Evolutionary conservation across 768 basidiomycete species (phyloP).

Genomic region (Kockovaella imperatae): DNA sequence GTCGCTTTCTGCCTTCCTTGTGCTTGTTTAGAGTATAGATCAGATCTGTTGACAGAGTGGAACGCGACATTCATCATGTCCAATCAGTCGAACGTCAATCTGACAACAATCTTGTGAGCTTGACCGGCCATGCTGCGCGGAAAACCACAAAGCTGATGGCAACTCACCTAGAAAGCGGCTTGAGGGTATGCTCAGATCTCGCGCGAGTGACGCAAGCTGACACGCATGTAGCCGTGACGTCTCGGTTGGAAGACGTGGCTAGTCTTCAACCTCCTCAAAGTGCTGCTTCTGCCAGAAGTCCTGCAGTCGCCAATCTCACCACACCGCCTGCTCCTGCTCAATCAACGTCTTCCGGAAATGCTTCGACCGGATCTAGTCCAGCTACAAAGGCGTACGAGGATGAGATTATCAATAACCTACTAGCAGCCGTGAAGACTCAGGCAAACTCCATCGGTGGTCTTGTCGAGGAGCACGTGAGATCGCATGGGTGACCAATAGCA

Average conservation of each 20-base stretch:
- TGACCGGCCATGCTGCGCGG: background rate
- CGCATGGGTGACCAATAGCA: background rate
- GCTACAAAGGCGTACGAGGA: constrained; percentile 68
- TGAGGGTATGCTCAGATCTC: constrained; percentile 25
- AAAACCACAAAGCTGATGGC: background rate
- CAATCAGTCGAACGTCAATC: no score
- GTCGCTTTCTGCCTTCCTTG: no score
- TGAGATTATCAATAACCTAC: constrained; percentile 60
- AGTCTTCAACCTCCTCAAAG: constrained; percentile 46
- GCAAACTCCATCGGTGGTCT: constrained; percentile 63
- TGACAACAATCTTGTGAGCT: constrained; percentile 36
- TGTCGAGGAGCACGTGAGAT: constrained; percentile 71
- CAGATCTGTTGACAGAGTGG: no score
- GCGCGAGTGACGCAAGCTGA: background rate
- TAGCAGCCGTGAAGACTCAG: constrained; percentile 66
- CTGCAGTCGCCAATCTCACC: constrained; percentile 31
- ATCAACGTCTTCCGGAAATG: constrained; percentile 38
- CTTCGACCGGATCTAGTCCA: constrained; percentile 47
- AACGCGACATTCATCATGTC: no score
- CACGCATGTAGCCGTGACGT: constrained; percentile 69
- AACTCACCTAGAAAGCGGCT: constrained; percentile 34
- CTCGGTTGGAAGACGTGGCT: constrained; percentile 84
- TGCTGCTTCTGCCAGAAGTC: constrained; percentile 23
- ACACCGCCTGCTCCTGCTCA: constrained; percentile 35
- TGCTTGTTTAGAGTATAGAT: no score